Evolutionary conservation across 1,284 basidiomycete species (phyloP).

Genomic region (Stereum hirsutum): DNA sequence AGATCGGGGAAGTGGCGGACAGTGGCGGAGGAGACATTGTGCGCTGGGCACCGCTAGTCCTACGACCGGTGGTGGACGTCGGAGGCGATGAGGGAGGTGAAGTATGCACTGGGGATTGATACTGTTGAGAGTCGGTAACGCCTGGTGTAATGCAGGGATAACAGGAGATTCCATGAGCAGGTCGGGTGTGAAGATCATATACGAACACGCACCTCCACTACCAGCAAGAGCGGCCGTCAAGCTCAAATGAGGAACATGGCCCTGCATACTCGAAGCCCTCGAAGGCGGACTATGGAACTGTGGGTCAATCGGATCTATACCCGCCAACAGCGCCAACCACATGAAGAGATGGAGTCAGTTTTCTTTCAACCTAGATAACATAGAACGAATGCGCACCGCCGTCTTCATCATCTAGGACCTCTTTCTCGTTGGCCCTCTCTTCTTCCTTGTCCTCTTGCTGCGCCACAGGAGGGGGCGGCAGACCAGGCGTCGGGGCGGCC

Average conservation of each 20-base stretch:
- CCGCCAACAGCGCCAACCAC: too few relatives aligned
- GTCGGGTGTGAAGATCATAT: too few relatives aligned
- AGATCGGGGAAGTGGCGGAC: slow-evolving; percentile 9
- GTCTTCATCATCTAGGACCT: slow-evolving; percentile 50
- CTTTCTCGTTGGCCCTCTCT: too few relatives aligned
- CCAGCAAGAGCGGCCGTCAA: too few relatives aligned
- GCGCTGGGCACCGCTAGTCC: not conserved
- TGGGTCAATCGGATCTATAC: slow-evolving; percentile 63
- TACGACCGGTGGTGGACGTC: not conserved
- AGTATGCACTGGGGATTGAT: slow-evolving; percentile 2
- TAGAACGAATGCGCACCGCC: slow-evolving; percentile 34
- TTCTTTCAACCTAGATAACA: not conserved
- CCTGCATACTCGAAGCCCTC: slow-evolving; percentile 2
- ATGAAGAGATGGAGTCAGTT: slow-evolving; percentile 7
- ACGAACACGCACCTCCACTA: too few relatives aligned
- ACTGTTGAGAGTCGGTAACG: too few relatives aligned
- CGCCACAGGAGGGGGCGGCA: slow-evolving; percentile 1
- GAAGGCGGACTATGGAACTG: slow-evolving; percentile 39
- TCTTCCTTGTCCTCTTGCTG: too few relatives aligned
- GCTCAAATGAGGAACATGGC: too few relatives aligned
- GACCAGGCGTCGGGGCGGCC: slow-evolving; percentile 2
- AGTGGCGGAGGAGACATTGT: slow-evolving; percentile 5
- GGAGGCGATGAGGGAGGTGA: slow-evolving; percentile 3
- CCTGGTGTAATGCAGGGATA: too few relatives aligned
- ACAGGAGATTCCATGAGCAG: too few relatives aligned